phyloP scores from a whole-genome alignment of 495 filamentous ascomycete species.

The Polyplosphaeria fusca region DNA sequence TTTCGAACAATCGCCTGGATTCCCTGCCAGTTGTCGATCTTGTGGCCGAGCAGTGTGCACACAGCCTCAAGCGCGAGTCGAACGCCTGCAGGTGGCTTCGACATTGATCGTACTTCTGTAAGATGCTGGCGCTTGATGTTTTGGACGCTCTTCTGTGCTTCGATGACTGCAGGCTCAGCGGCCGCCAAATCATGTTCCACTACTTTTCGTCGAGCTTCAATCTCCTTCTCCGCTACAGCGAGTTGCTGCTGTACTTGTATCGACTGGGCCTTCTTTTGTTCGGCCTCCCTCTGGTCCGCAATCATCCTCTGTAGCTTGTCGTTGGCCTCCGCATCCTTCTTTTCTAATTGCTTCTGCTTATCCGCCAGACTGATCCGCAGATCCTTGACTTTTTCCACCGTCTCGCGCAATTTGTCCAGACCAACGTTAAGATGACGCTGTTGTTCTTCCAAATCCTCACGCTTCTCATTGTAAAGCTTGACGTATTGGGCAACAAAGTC shows the following conservation, averaged over 20 bases:
- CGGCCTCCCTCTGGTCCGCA: conserved; percentile 91
- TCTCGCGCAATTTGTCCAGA: conserved; percentile 95
- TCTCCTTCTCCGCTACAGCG: conserved; percentile 85
- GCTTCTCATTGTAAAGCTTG: conserved; percentile 95
- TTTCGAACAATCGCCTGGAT: conserved; percentile 82
- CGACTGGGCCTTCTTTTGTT: conserved; percentile 81
- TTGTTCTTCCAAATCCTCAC: conserved; percentile 96
- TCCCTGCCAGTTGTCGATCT: conserved; percentile 81
- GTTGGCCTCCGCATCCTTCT: conserved; percentile 91
- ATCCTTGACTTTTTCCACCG: conserved; percentile 95
- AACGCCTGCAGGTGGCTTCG: conserved; percentile 82
- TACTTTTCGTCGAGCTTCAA: conserved; percentile 76
- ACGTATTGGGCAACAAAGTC: conserved; percentile 99
- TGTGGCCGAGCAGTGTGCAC: conserved; percentile 89
- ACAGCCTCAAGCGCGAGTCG: conserved; percentile 91
- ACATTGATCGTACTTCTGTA: conserved; percentile 96
- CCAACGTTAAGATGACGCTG: conserved; percentile 97
- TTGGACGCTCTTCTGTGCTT: conserved; percentile 91
- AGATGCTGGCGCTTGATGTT: conserved; percentile 97
- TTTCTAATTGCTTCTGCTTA: conserved; percentile 89
- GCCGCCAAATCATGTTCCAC: conserved; percentile 83
- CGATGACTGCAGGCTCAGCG: conserved; percentile 88
- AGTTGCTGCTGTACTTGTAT: conserved; percentile 83
- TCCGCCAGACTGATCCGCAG: conserved; percentile 83
- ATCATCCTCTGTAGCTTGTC: conserved; percentile 97